Evolutionary conservation across 2,329 filamentous ascomycete genomes (phyloP), one percentile per base, ranked within the genome.

Genomic region (Endothia cerciana): DNA sequence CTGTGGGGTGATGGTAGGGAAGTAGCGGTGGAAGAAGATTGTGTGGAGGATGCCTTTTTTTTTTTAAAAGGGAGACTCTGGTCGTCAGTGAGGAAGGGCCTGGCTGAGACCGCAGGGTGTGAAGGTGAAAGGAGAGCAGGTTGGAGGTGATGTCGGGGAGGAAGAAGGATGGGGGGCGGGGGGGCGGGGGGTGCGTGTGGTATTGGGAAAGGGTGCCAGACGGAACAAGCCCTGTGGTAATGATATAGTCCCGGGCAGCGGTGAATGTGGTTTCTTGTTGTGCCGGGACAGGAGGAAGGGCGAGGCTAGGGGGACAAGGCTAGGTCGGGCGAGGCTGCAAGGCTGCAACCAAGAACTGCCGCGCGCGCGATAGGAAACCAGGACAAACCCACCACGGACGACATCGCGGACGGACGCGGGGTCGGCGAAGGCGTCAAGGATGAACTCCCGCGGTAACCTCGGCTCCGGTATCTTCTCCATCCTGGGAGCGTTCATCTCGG

Each of bases 21-120:
- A 97, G 86, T 94, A 97, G 74, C 95, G 91, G 82, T 97, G 94
- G 85, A 98, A 98, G 87, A 98, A 99, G 77, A 98, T 97, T 60
- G 94, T 96, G 78, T 97, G 94, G 60, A 98, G 86, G 76, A 97
- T 91, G 70, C 91, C 94, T 97, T 41, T 58, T 11, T 5, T 15
- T 49, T 49, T 47, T 47, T 22, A n/a, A n/a, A n/a, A n/a, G n/a
- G n/a, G n/a, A n/a, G n/a, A 19, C 43, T 25, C 25, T 55, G 33
- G 8, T 73, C n/a, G 45, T 15, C 5, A 51, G 10, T 33, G 40
- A 17, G 41, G 62, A 22, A 17, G 8, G 56, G 51, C 4, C 30
- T 19, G 30, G n/a, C 17, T 5, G 43, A 19, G 11, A 7, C 7
- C 1, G 56, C 19, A n/a, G 22, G 13, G 22, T 30, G 49, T 25